Base-by-base conservation (phyloP, 768 basidiomycete species). In the Serendipita vermifera region DNA sequence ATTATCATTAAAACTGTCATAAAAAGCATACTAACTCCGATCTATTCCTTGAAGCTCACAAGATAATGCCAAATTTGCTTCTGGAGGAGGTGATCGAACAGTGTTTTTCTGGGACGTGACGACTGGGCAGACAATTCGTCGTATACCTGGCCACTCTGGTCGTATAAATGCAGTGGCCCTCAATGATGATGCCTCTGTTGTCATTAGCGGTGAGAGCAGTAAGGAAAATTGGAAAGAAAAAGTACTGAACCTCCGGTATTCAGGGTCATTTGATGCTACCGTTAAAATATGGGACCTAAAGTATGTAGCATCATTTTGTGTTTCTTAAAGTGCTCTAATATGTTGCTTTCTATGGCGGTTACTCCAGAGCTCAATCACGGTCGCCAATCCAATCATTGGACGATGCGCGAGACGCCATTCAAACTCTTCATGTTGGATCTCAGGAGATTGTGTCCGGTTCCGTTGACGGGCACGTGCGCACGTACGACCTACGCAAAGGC, bases 51-150 rank as follows among this genome's bases (percentile, higher is more conserved):
- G 15, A 61, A 94, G 88, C 36, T 79, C 90, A 38, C 83, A 90
- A 61, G 94, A 99, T 70, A 99, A 99, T 71, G 82, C 85, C 27
- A 85, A 85, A 64, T 92, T 99, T 63, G 92, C 85, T 13, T 93
- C 89, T 2, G 88, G 85, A 22, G 94, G 94, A 31, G 94, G 94
- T 4, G 94, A 99, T 68, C 81, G 89, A 60, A 82, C 83, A 53
- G 82, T 96, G 1, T 96, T 96, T 62, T 69, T 96, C 22, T 98
- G 94, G 94, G 96, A 99, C 65, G 96, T 99, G 7, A 79, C 84
- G 15, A 80, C 85, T 31, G 94, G 89, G 11, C 77, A 80, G 40
- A 90, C 93, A 1, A 82, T 83, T 38, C 76, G 91, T 36, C 76
- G 93, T 56, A 75, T 96, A 59, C 70, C 86, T 15, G 96, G 91